These are phyloP conservation scores for Colletotrichum sp. DNA, from an alignment of 2,329 filamentous ascomycete genomes.

Conservation along the genomic window DNA sequence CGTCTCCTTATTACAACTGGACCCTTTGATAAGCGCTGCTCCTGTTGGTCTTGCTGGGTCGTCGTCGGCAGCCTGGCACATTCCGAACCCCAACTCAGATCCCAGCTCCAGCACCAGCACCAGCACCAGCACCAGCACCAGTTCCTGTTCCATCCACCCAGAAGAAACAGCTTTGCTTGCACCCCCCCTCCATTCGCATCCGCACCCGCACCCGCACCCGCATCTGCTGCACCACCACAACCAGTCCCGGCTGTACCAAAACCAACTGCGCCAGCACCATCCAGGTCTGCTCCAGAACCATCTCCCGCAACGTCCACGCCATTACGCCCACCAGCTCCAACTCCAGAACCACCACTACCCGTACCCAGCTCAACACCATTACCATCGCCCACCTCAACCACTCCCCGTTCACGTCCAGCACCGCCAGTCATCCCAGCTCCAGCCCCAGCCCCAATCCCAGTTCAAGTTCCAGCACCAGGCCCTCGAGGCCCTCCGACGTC, in stretches of 20 bases:
- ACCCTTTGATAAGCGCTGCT: background rate
- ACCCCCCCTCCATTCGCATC: slow-evolving; percentile 5
- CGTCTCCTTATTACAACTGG: background rate
- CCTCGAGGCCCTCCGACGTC: background rate
- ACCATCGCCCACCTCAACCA: background rate
- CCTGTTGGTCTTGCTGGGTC: background rate
- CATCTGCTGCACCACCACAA: background rate
- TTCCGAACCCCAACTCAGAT: slow-evolving; percentile 2
- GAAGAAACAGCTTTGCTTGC: background rate
- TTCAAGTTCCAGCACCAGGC: background rate
- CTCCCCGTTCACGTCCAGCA: background rate
- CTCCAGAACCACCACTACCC: background rate
- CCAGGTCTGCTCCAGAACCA: background rate
- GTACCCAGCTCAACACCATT: background rate
- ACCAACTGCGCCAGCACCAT: background rate
- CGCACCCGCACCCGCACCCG: slow-evolving; percentile 6
- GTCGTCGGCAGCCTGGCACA: background rate
- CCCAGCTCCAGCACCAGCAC: background rate
- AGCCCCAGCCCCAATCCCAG: background rate
- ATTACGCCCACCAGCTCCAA: background rate
- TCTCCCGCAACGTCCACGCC: background rate
- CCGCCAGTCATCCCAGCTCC: background rate
- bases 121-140: background rate
- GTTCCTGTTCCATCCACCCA: background rate
- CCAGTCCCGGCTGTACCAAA: background rate